Conservation (phyloP, 257 asterid genomes). For the Primulina tabacum region DNA sequence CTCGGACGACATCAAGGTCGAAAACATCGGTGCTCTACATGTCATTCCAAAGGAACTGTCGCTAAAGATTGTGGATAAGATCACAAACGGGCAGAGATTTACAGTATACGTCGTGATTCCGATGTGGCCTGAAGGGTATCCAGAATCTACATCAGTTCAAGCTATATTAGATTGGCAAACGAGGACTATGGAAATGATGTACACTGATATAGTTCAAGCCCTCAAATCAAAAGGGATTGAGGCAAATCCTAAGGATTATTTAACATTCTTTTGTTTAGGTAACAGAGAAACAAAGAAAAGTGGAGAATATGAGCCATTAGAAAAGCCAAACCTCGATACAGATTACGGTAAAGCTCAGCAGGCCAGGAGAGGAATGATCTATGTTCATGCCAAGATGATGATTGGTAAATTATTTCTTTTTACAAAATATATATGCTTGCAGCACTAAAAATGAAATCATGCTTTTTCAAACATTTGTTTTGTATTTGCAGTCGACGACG, state of each 20-base stretch:
- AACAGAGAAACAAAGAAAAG: slow-evolving; percentile 56
- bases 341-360: slow-evolving; percentile 55
- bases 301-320: slow-evolving; percentile 55
- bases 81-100: slow-evolving; percentile 58
- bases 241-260: slow-evolving; percentile 61
- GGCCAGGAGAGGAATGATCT: slow-evolving; percentile 67
- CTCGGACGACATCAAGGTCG: slow-evolving; percentile 53
- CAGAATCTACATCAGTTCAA: slow-evolving; percentile 51
- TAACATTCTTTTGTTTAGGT: slow-evolving; percentile 70
- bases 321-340: slow-evolving; percentile 44
- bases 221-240: slow-evolving; percentile 51
- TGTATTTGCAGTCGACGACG: slow-evolving; percentile 61
- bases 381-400: slow-evolving; percentile 78
- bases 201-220: slow-evolving; percentile 45
- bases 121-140: slow-evolving; percentile 81
- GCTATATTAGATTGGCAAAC: slow-evolving; percentile 71
- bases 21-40: slow-evolving; percentile 50
- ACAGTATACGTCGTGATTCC: slow-evolving; percentile 62
- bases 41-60: slow-evolving; percentile 64
- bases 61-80: slow-evolving; percentile 58
- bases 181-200: slow-evolving; percentile 77
- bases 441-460: not conserved
- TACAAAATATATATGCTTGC: not conserved
- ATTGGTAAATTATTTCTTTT: slow-evolving; percentile 38
- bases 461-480: not conserved